phyloP scores from a whole-genome alignment of 1,284 basidiomycete species.

The Chiua sp. region DNA sequence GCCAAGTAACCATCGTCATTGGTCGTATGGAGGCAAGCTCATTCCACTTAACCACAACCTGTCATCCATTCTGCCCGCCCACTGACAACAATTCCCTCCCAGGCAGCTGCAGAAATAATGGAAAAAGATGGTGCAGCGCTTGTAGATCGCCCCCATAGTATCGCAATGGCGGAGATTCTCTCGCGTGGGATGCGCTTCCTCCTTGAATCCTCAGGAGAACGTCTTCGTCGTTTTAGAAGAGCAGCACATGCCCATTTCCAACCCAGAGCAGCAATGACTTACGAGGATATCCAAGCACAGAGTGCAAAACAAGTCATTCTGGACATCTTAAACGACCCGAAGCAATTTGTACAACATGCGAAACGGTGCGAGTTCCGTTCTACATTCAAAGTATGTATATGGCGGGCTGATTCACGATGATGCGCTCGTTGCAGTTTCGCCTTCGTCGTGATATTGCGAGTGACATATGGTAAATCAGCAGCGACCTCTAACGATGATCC shows the following conservation, averaged over 20 bases:
- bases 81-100: no score
- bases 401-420: not conserved
- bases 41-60: not conserved
- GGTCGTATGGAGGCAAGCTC: not conserved
- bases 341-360: constrained; percentile 26
- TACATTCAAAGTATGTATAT: not conserved
- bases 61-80: not conserved
- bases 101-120: constrained; percentile 36
- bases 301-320: constrained; percentile 41
- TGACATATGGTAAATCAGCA: constrained; percentile 64
- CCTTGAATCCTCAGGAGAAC: constrained; percentile 16
- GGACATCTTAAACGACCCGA: constrained; percentile 43
- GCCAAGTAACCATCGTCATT: no score
- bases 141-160: constrained; percentile 34
- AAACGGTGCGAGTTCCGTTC: constrained; percentile 16
- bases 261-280: constrained; percentile 36
- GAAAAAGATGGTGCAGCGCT: constrained; percentile 38
- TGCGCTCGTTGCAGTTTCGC: constrained; percentile 54
- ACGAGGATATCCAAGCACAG: constrained; percentile 40
- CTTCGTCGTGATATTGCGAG: constrained; percentile 63
- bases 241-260: constrained; percentile 47
- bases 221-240: constrained; percentile 23
- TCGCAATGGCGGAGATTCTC: constrained; percentile 33
- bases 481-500: constrained; percentile 57
- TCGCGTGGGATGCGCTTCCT: constrained; percentile 31